Percentiles rank a stretch among this genome's conserved stretches.
These are phyloP conservation scores for Micractinium conductrix DNA, from an alignment of 139 green algal species.

Conservation along the genomic window DNA sequence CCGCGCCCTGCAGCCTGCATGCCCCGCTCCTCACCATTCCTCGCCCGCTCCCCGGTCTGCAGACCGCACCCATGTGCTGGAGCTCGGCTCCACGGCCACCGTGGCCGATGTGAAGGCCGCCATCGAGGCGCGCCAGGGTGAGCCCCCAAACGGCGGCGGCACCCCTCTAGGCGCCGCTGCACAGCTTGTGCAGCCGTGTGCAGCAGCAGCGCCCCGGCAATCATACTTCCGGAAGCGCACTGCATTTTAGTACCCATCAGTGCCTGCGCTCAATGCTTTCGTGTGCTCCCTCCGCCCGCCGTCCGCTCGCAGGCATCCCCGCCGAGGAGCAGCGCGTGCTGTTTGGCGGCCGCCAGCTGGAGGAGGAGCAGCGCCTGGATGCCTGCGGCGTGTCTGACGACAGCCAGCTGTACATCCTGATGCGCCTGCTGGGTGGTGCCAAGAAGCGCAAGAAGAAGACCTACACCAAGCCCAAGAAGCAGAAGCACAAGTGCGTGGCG, in stretches of 20 bases:
- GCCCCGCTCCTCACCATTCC: background rate
- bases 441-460: slow-evolving; percentile 99
- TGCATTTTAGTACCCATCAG: too few relatives aligned
- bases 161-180: too few relatives aligned
- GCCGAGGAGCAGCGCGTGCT: slow-evolving; percentile 79
- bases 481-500: slow-evolving; percentile 89
- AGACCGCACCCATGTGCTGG: slow-evolving; percentile 84
- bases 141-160: too few relatives aligned
- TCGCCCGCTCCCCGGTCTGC: background rate
- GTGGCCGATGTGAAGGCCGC: slow-evolving; percentile 84
- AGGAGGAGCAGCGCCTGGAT: slow-evolving; percentile 64
- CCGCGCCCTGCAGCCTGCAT: background rate
- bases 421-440: slow-evolving; percentile 92
- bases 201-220: too few relatives aligned
- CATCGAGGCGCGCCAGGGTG: slow-evolving; percentile 79
- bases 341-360: slow-evolving; percentile 86
- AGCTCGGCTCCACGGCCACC: slow-evolving; percentile 68
- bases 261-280: too few relatives aligned
- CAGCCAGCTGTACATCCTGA: slow-evolving; percentile 80
- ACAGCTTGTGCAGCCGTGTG: too few relatives aligned
- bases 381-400: slow-evolving; percentile 84
- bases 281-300: background rate
- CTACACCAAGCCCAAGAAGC: slow-evolving; percentile 99
- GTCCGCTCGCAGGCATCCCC: slow-evolving; percentile 62
- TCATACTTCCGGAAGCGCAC: too few relatives aligned